Evolutionary conservation across 352 stramenopile species (phyloP).

Genomic region (Phytophthora cactorum): DNA sequence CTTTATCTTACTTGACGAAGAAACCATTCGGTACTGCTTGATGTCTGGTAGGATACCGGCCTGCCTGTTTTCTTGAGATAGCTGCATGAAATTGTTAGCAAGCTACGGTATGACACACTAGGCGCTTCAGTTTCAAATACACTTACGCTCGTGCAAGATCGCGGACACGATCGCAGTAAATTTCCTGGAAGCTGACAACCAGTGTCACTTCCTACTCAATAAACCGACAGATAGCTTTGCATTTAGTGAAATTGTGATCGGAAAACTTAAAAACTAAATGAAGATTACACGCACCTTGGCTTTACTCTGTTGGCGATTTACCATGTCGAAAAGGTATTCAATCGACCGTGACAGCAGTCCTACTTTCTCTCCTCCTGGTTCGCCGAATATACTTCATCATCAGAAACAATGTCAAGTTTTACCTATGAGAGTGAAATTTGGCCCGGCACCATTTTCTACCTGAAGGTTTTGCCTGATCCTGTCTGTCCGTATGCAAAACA

Average conservation of each 20-base stretch:
- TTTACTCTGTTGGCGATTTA: slow-evolving; percentile 68
- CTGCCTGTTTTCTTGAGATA: slow-evolving; percentile 78
- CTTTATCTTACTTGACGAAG: slow-evolving; percentile 59
- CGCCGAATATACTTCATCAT: slow-evolving; percentile 85
- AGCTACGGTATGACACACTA: background rate
- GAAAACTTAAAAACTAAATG: background rate
- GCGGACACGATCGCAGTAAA: slow-evolving; percentile 94
- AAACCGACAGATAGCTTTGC: background rate
- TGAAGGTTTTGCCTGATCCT: slow-evolving; percentile 85
- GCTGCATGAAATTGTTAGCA: slow-evolving; percentile 27
- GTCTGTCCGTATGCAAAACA: slow-evolving; percentile 94
- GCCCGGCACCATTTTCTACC: slow-evolving; percentile 33
- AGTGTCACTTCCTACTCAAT: slow-evolving; percentile 73
- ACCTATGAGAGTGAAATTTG: background rate
- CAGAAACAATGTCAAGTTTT: background rate
- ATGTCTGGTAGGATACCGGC: slow-evolving; percentile 77
- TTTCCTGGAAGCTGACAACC: slow-evolving; percentile 93
- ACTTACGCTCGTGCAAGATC: slow-evolving; percentile 91
- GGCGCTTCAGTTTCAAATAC: background rate
- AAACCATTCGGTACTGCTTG: slow-evolving; percentile 85
- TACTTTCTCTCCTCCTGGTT: slow-evolving; percentile 74
- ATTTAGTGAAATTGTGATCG: background rate
- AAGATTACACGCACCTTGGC: slow-evolving; percentile 44
- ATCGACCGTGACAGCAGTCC: slow-evolving; percentile 91
- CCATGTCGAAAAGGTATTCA: slow-evolving; percentile 90